Conservation (phyloP, 2,329 filamentous ascomycete genomes). For the Lithohypha guttulata region DNA sequence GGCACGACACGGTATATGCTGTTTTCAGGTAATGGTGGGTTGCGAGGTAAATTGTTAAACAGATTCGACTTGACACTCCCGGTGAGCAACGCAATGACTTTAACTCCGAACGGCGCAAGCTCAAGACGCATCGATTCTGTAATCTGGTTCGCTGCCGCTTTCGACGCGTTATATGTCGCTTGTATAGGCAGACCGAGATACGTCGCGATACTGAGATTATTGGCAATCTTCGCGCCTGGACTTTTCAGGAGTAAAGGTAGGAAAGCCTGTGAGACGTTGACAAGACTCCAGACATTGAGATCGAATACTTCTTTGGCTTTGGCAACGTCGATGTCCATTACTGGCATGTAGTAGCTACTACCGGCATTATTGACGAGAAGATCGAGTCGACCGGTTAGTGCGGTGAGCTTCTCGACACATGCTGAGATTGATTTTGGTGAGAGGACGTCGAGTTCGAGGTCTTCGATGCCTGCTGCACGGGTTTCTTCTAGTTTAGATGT, state of each 20-base stretch:
- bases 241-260: slow-evolving; percentile 15
- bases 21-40: slow-evolving; percentile 30
- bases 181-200: slow-evolving; percentile 25
- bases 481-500: slow-evolving; percentile 25
- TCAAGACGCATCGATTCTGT: slow-evolving; percentile 38
- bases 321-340: slow-evolving; percentile 23
- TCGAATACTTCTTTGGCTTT: slow-evolving; percentile 31
- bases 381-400: slow-evolving; percentile 27
- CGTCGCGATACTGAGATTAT: slow-evolving; percentile 21
- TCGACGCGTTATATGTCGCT: slow-evolving; percentile 30
- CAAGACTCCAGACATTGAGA: slow-evolving; percentile 32
- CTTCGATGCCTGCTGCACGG: slow-evolving; percentile 21
- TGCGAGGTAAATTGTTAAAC: slow-evolving; percentile 29
- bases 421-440: slow-evolving; percentile 24
- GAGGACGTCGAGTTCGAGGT: slow-evolving; percentile 27
- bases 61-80: slow-evolving; percentile 21
- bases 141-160: slow-evolving; percentile 48
- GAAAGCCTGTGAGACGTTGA: slow-evolving; percentile 28
- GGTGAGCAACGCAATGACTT: slow-evolving; percentile 23
- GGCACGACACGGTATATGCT: slow-evolving; percentile 44
- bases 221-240: slow-evolving; percentile 22
- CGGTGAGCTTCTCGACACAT: slow-evolving; percentile 21
- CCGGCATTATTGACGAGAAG: slow-evolving; percentile 41
- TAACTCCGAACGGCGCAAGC: slow-evolving; percentile 24
- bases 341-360: slow-evolving; percentile 23